Base-by-base conservation (phyloP, 2,329 filamentous ascomycete species). In the Drechslerella dactyloides region DNA sequence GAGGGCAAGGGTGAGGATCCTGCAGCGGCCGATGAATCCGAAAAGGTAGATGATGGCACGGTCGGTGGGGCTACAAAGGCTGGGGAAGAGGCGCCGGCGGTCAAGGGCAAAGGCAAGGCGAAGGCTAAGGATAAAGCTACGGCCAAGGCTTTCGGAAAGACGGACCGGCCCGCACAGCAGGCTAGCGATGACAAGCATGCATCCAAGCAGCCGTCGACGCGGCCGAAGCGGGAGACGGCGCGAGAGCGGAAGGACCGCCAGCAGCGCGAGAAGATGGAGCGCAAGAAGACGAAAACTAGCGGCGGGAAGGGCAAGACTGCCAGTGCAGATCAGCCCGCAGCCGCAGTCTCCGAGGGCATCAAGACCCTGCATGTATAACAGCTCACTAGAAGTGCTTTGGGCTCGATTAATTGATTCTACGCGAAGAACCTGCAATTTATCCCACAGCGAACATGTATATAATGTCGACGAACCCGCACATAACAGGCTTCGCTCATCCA, bases 301-400 rank as follows among this genome's bases (percentile, higher is more conserved):
- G 40, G 13, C 17, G 35, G 7, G 1, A 51, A 44, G 6, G 53
- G 54, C 33, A 27, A 46, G 10, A 33, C 48, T n/a, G 42, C 27
- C 13, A 63, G 23, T 17, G 51, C n/a, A n/a, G n/a, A 60, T 33
- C 15, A 48, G 2, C 21, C 56, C 15, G 48, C 66, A 6, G 24
- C 48, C 23, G 19, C 7, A n/a, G 2, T 54, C 10, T 44, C 35
- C n/a, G 48, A 64, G 30, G 68, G 60, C 17, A 72, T 72, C 24
- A 72, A 72, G 17, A 72, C 68, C 8, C 42, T 72, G 19, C 68
- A 72, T 40, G 68, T 72, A 52, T 72, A 48, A 57, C 35, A 37
- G 3, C n/a, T 3, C 37, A 42, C 2, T 42, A 17, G 5, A 6
- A 33, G 27, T 33, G 8, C 27, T 33, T 3, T 33, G 8, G 4